These are phyloP conservation scores for Cotoneaster glaucophyllus DNA, from an alignment of 306 rosid species.

Conservation along the genomic window DNA sequence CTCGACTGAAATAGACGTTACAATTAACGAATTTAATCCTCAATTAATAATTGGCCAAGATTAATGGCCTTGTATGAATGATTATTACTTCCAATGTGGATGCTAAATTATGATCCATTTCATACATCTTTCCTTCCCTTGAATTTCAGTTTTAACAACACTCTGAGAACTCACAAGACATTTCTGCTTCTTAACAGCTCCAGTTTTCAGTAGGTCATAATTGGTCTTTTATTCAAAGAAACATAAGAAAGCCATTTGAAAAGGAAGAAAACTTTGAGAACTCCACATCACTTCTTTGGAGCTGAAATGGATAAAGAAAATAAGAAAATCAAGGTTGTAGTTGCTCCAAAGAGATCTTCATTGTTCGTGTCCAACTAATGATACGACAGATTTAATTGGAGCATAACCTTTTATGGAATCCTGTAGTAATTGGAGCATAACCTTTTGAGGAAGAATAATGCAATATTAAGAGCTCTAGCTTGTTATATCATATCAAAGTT, in stretches of 20 bases:
- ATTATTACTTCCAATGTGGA: neutral
- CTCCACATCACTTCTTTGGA: neutral
- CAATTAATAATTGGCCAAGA: conserved; percentile 29
- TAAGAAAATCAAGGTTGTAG: no score
- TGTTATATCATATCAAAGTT: conserved; percentile 9
- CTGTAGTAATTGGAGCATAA: neutral
- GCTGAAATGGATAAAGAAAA: neutral
- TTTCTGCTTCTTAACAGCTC: neutral
- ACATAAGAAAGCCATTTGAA: neutral
- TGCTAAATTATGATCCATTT: conserved; percentile 16
- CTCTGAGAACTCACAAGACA: neutral
- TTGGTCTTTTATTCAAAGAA: neutral
- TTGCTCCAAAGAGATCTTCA: neutral
- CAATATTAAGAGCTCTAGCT: conserved; percentile 5
- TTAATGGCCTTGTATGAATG: neutral
- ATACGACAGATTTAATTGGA: no score
- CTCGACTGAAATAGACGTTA: neutral
- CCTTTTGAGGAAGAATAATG: neutral
- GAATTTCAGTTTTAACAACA: neutral
- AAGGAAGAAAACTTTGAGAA: neutral
- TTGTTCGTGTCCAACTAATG: neutral
- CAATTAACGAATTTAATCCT: conserved; percentile 28
- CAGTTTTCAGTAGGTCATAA: neutral
- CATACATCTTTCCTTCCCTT: no score
- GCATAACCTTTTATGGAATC: neutral